Evolutionary conservation across 169 alveolate genomes (phyloP), one percentile per base, ranked within the genome.

Genomic region (Babesia sp.): DNA sequence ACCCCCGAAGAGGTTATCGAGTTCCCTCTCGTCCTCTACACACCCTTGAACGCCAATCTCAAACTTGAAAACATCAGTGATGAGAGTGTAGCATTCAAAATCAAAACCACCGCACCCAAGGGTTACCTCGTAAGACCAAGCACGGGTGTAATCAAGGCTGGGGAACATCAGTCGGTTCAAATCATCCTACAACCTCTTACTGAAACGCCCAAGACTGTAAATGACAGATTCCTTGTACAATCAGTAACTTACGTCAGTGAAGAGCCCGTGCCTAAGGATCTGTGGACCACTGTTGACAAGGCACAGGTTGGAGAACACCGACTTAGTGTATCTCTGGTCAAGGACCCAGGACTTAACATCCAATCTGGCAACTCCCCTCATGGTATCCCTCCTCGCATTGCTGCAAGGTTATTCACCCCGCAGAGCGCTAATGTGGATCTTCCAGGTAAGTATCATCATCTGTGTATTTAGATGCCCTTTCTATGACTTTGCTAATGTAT

Each of bases 31-130:
- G 94, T 91, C 24, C 86, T 87, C 48, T 91, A 90, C 85, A 91
- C 93, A 50, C 93, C 95, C 16, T 87, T 91, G 39, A 91, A 90
- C 56, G 84, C 93, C 58, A 83, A 85, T 22, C 91, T 91, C 34
- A 84, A 86, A 58, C 80, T 91, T 44, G 95, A 91, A 73, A 91
- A 91, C 85, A 66, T 91, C 56, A 79, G 91, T 36, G 87, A 84
- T 39, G 89, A 85, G 31, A 83, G 78, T 50, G 96, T 92, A 8
- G 96, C 96, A 26, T 92, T 89, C 58, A 92, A 92, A 72, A 92
- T 92, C 51, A 92, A 92, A 77, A 92, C 96, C 18, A 92, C 96
- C 2, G 94, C 95, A 12, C 96, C 96, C 26, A 91, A 91, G 61
- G 92, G 93, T 33, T 92, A 92, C 77, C 83, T 92, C 39, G 96